Base-by-base conservation (phyloP, 2,329 filamentous ascomycete genomes). In the Phoma sp. region DNA sequence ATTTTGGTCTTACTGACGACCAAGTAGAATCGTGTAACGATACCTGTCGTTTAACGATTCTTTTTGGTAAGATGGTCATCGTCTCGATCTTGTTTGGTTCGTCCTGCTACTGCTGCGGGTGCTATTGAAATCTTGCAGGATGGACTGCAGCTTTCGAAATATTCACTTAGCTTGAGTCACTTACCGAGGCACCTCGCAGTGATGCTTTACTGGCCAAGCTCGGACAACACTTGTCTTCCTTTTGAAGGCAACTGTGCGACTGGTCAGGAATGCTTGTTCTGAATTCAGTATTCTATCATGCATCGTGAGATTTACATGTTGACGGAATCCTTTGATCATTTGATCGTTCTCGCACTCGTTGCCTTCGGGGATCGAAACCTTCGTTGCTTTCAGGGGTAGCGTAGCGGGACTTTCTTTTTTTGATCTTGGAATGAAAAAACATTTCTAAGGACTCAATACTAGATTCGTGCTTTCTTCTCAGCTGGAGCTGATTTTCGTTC, bases 221-320 rank as follows among this genome's bases (percentile, higher is more conserved):
- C 2, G 19, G 6, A 12, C n/a, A 10, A n/a, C 17, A 21, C 4
- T 12, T 19, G 7, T 8, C 21, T 13, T 35, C 35, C 35, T n/a
- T 51, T 51, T 40, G 41, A 39, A 51, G 48, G 27, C 35, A 51
- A 35, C n/a, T 7, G 8, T 29, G 38, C 19, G 19, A 17, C 22
- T 15, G 25, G 22, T 2, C 31, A 33, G 13, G 31, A 33, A 15
- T 4, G 31, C 6, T 5, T 33, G 12, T n/a, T n/a, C 2, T n/a
- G 27, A 29, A 12, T 17, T n/a, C 15, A n/a, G 31, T 33, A 8
- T 13, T 33, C 6, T 35, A 6, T 35, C 3, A 35, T 9, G n/a
- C 32, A 4, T 33, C 13, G 32, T 33, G n/a, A 5, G 9, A 9
- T 15, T 13, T 13, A 33, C 8, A 17, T 5, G 4, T 17, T 6